These are phyloP conservation scores for Trametes maxima DNA, from an alignment of 768 basidiomycete species.

Conservation along the genomic window DNA sequence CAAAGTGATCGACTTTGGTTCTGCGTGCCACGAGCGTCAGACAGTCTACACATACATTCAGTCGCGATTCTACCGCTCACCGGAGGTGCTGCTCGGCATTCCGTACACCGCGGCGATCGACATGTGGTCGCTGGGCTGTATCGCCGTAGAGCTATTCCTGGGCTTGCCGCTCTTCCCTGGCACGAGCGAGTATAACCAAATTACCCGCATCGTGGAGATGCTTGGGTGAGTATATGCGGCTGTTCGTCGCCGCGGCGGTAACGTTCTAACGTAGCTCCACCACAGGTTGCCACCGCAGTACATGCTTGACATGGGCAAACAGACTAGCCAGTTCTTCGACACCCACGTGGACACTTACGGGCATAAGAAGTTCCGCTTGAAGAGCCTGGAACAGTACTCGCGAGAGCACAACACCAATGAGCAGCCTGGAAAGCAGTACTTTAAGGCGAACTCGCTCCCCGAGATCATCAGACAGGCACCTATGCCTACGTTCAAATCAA, in stretches of 20 bases:
- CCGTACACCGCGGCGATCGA: conserved; percentile 95
- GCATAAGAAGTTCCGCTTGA: conserved; percentile 85
- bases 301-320: conserved; percentile 97
- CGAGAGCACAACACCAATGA: conserved; percentile 94
- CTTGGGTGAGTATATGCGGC: conserved; percentile 69
- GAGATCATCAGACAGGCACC: conserved; percentile 97
- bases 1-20: conserved; percentile 99
- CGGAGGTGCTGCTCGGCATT: conserved; percentile 94
- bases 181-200: conserved; percentile 98
- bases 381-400: conserved; percentile 93
- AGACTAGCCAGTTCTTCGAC: conserved; percentile 93
- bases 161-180: conserved; percentile 97
- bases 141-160: conserved; percentile 96
- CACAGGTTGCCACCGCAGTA: conserved; percentile 83
- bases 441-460: conserved; percentile 89
- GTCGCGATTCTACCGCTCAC: conserved; percentile 97
- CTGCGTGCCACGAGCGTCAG: conserved; percentile 97
- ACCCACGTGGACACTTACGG: conserved; percentile 69
- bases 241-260: not conserved
- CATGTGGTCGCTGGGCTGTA: conserved; percentile 99
- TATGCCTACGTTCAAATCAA: conserved; percentile 80
- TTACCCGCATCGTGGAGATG: conserved; percentile 97
- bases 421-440: conserved; percentile 98
- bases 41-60: conserved; percentile 99
- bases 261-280: not conserved